Percentiles rank a stretch among this genome's conserved stretches.
phyloP scores from a whole-genome alignment of 441 rosid genomes.

The Gossypium aridum region DNA sequence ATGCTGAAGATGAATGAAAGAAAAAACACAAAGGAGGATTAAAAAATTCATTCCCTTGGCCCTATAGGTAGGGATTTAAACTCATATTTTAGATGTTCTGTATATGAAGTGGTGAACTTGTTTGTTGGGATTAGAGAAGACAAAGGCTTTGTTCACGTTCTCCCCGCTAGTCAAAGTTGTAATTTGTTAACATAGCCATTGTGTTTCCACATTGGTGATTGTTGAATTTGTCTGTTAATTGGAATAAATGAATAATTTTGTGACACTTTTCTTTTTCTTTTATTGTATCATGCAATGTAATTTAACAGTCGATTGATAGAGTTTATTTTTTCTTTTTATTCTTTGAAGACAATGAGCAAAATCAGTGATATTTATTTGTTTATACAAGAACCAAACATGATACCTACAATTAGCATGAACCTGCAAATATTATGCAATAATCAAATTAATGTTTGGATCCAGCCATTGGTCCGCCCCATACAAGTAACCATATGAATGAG shows the following conservation, averaged over 20 bases:
- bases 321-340: not conserved
- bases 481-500: no score
- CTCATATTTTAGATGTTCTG: not conserved
- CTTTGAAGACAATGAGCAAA: not conserved
- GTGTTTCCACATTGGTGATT: not conserved
- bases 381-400: not conserved
- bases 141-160: not conserved
- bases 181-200: not conserved
- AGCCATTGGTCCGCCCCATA: not conserved
- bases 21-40: not conserved
- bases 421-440: not conserved
- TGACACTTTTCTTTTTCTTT: no score
- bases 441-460: not conserved
- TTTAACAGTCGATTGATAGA: not conserved
- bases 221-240: not conserved
- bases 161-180: not conserved
- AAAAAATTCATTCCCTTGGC: not conserved
- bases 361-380: not conserved
- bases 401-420: not conserved
- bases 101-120: slow-evolving; percentile 4
- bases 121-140: slow-evolving; percentile 3
- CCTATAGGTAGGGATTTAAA: slow-evolving; percentile 12
- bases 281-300: not conserved
- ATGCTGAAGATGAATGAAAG: slow-evolving; percentile 39
- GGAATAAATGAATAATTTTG: not conserved